Evolutionary conservation across 306 rosid species (phyloP).

Genomic region (Adenanthera pavonina): DNA sequence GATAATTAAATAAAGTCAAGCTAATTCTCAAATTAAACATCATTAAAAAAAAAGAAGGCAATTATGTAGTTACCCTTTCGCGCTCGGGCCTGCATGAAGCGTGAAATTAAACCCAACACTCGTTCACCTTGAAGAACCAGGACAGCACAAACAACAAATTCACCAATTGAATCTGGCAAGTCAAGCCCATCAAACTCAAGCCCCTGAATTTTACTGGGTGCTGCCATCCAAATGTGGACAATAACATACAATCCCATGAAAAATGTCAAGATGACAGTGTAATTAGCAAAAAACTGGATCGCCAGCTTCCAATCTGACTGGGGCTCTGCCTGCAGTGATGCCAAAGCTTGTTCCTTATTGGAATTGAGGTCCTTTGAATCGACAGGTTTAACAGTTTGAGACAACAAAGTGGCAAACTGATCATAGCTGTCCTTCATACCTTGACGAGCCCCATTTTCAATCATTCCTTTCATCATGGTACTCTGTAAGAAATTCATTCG

Average conservation of each 20-base stretch:
- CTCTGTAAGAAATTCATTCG: slow-evolving; percentile 86
- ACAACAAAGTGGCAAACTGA: slow-evolving; percentile 70
- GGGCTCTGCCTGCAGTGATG: slow-evolving; percentile 81
- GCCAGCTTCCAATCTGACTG: slow-evolving; percentile 92
- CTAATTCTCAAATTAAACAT: slow-evolving; percentile 22
- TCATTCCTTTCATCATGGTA: slow-evolving; percentile 97
- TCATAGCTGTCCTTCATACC: slow-evolving; percentile 91
- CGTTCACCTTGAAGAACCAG: slow-evolving; percentile 93
- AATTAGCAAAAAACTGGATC: slow-evolving; percentile 86
- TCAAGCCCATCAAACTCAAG: slow-evolving; percentile 96
- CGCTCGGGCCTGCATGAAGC: slow-evolving; percentile 90
- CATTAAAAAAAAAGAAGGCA: background rate
- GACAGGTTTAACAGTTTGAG: slow-evolving; percentile 74
- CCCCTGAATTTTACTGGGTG: slow-evolving; percentile 81
- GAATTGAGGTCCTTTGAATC: slow-evolving; percentile 75
- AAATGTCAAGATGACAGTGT: slow-evolving; percentile 65
- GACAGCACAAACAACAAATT: slow-evolving; percentile 75
- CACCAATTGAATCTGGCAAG: slow-evolving; percentile 95
- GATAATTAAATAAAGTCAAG: slow-evolving; percentile 26
- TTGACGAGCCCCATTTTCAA: slow-evolving; percentile 89
- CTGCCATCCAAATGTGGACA: slow-evolving; percentile 80
- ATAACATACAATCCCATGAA: slow-evolving; percentile 76
- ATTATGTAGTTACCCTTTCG: slow-evolving; percentile 67
- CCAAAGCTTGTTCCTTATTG: slow-evolving; percentile 82
- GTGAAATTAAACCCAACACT: slow-evolving; percentile 76